Percentiles rank a stretch among this genome's conserved stretches.
phyloP scores from a whole-genome alignment of 176 grass and related monocot species.

The barley (Hordeum vulgare) region DNA sequence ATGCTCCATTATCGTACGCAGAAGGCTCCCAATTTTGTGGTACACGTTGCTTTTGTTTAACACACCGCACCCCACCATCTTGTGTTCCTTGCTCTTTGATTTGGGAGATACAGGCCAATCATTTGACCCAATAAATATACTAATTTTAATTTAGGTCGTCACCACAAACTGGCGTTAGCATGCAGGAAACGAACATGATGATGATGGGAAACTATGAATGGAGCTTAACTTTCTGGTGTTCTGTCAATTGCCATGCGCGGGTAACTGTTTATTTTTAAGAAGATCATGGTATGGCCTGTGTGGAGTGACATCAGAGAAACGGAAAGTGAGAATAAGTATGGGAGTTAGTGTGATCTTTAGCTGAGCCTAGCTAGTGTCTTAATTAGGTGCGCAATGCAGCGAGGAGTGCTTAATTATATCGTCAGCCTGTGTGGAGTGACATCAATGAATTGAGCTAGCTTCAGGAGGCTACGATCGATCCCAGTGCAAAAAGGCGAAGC shows the following conservation, averaged over 20 bases:
- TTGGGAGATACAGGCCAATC: background rate
- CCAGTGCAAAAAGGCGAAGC: too few species aligned
- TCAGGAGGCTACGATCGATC: too few species aligned
- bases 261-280: background rate
- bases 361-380: background rate
- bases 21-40: background rate
- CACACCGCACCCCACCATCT: background rate
- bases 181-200: background rate
- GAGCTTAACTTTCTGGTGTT: background rate
- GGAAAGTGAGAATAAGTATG: background rate
- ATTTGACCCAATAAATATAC: background rate
- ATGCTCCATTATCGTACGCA: background rate
- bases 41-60: constrained; percentile 10
- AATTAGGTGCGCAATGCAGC: background rate
- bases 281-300: background rate
- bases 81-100: background rate
- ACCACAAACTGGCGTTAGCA: background rate
- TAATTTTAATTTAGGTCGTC: background rate
- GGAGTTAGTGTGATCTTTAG: background rate
- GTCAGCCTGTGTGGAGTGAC: too few species aligned
- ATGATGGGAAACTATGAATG: background rate
- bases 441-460: too few species aligned
- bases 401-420: background rate
- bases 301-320: constrained; percentile 1
- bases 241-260: background rate